Base-by-base conservation (phyloP, 805 yeast genomes). In the Metschnikowia orientalis region DNA sequence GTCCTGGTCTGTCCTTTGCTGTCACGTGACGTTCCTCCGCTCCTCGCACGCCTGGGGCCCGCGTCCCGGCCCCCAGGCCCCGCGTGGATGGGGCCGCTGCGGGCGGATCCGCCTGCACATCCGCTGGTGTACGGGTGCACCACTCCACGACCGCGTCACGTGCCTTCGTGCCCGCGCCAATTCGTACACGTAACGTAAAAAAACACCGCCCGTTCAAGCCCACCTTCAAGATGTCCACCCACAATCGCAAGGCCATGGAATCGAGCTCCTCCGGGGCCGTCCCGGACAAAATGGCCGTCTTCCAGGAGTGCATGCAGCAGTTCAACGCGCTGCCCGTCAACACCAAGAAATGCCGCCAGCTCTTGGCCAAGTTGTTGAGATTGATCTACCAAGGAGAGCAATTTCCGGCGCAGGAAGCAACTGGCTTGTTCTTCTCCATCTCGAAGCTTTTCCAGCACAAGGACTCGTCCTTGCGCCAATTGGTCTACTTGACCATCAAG, bases 201-300 rank as follows among this genome's bases (percentile, higher is more conserved):
- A 41, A 38, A 37, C 44, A 40, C 36, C 27, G 29, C 34, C 35
- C 29, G 27, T 25, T 28, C 27, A 26, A 28, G 35, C 10, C 38
- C 35, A 26, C 24, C 37, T 34, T 18, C 38, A 31, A 24, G 39
- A 87, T 87, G 96, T 87, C 96, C 28, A 78, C 95, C 23, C 78
- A 70, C 46, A 69, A 83, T 27, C 87, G 85, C 63, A 88, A 87
- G 67, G 84, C 85, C 66, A 77, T 73, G 61, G 96, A 88, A 54
- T 87, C 83, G 56, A 56, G 54, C 35, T 56, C 75, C 35, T 85
- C 73, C 46, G 40, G 50, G 13, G 68, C 81, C 20, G 59, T 75
- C 48, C 94, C 95, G 36, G 97, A 92, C 63, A 89, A 89, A 63
- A 92, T 92, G 97, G 81, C 96, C 8, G 89, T 92, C 42, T 90